A percentile compares a stretch with the other conserved stretches of the same genome.
phyloP scores from a whole-genome alignment of 257 asterid genomes.

The Mitragyna speciosa region DNA sequence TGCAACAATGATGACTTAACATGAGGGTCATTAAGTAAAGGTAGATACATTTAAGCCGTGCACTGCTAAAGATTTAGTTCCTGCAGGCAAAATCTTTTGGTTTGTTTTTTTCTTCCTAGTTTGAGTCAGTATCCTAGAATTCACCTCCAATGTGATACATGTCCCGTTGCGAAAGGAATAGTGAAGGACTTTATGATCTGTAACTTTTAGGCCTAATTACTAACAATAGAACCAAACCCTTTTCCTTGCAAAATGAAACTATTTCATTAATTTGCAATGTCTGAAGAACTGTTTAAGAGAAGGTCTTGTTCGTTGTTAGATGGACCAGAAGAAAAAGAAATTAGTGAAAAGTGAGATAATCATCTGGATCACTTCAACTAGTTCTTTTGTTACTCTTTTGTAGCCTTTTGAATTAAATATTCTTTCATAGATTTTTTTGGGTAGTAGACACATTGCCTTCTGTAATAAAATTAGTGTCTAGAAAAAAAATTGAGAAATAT shows the following conservation, averaged over 20 bases:
- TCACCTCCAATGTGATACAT: background rate
- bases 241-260: background rate
- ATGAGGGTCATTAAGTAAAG: background rate
- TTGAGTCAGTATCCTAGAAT: background rate
- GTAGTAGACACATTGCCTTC: background rate
- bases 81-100: slow-evolving; percentile 10
- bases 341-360: background rate
- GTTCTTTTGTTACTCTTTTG: no score
- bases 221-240: background rate
- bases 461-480: background rate
- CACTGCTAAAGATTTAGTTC: slow-evolving; percentile 13
- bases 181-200: background rate
- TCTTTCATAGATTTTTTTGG: background rate
- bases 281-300: background rate
- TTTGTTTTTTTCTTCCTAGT: background rate
- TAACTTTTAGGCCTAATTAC: background rate
- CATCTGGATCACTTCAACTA: background rate
- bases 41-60: background rate
- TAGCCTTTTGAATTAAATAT: no score
- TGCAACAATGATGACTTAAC: slow-evolving; percentile 1
- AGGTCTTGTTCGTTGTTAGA: background rate
- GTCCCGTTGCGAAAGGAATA: background rate
- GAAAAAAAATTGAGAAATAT: no score
- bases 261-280: background rate
- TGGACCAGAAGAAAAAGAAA: background rate